phyloP scores from a whole-genome alignment of 2,329 filamentous ascomycete genomes.

The Colletotrichum navitas region DNA sequence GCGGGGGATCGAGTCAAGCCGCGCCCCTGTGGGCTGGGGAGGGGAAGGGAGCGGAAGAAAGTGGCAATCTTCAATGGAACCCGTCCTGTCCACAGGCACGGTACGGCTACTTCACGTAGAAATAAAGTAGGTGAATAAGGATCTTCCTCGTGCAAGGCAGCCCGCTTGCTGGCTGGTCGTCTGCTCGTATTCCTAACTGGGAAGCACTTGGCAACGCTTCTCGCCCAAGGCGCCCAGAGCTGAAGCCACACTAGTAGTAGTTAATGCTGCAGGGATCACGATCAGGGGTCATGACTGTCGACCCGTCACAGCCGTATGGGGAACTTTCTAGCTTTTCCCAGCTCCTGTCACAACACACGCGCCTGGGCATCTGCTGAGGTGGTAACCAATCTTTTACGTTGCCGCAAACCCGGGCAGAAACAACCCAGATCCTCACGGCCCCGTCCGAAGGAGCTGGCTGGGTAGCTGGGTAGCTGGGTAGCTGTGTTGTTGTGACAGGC shows the following conservation, averaged over 20 bases:
- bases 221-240: neutral
- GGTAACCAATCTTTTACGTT: neutral
- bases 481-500: neutral
- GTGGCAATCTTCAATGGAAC: too few species aligned
- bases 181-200: conserved; percentile 6
- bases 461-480: too few species aligned
- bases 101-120: too few species aligned
- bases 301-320: neutral
- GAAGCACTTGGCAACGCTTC: neutral
- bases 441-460: neutral
- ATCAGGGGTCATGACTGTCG: neutral
- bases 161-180: neutral
- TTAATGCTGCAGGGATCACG: neutral
- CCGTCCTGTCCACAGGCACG: too few species aligned
- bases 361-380: neutral
- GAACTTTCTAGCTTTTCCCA: neutral
- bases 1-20: neutral
- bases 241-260: neutral
- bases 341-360: neutral
- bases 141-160: too few species aligned
- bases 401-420: neutral
- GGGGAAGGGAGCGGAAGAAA: too few species aligned
- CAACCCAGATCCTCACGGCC: neutral
- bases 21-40: too few species aligned
- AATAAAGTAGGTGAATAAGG: neutral